phyloP scores from a whole-genome alignment of 495 filamentous ascomycete species.

The Neurospora discreta region DNA sequence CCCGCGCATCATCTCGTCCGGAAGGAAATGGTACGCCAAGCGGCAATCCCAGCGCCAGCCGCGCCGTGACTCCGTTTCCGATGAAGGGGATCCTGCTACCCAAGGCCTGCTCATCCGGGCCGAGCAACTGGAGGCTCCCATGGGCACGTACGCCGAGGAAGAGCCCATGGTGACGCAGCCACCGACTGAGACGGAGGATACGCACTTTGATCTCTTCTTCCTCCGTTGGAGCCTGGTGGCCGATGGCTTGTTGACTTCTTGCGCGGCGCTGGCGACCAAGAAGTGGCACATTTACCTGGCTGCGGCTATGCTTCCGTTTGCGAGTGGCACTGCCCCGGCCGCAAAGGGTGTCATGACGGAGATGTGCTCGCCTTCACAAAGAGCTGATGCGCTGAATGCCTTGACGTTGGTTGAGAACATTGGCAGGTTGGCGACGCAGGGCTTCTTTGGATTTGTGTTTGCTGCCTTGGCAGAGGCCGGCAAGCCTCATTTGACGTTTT shows the following conservation, averaged over 20 bases:
- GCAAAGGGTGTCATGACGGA: conserved; percentile 49
- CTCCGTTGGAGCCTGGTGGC: conserved; percentile 39
- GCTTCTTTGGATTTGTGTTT: conserved; percentile 44
- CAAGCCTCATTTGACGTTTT: conserved; percentile 40
- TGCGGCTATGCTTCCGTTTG: conserved; percentile 40
- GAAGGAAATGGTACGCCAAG: conserved; percentile 34
- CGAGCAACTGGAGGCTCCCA: conserved; percentile 28
- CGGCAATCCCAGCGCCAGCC: not conserved
- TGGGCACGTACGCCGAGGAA: conserved; percentile 29
- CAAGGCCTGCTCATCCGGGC: conserved; percentile 9
- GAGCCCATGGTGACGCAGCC: conserved; percentile 25
- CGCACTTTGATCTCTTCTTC: conserved; percentile 44
- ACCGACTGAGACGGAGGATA: conserved; percentile 24
- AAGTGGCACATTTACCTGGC: conserved; percentile 46
- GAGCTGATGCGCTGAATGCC: conserved; percentile 44
- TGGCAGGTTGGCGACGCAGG: conserved; percentile 38
- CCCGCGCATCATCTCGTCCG: conserved; percentile 39
- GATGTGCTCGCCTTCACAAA: conserved; percentile 34
- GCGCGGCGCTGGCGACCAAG: conserved; percentile 36
- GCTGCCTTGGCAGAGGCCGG: conserved; percentile 37
- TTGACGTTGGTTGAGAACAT: conserved; percentile 46
- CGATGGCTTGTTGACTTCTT: conserved; percentile 41
- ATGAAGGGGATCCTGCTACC: conserved; percentile 9
- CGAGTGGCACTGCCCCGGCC: conserved; percentile 42
- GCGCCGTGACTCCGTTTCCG: not conserved